phyloP scores from a whole-genome alignment of 1,139 yeast genomes.

The Kurtzmaniella natalensis region DNA sequence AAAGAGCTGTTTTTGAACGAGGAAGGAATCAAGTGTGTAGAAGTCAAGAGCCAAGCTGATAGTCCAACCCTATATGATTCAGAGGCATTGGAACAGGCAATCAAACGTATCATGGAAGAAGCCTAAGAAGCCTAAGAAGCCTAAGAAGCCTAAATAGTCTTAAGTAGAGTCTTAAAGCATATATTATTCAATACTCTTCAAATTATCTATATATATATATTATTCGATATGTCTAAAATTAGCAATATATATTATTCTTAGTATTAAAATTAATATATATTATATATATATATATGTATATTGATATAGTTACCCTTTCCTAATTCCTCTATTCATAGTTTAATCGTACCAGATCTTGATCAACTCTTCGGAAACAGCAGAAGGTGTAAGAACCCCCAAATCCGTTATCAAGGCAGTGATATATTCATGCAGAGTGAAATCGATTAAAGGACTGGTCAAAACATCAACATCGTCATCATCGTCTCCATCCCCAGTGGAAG shows the following conservation, averaged over 20 bases:
- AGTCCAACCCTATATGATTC: slow-evolving; percentile 32
- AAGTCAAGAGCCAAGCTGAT: slow-evolving; percentile 26
- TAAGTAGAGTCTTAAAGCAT: no score
- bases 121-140: no score
- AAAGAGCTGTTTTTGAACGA: slow-evolving; percentile 29
- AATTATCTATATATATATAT: no score
- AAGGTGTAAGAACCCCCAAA: slow-evolving; percentile 92
- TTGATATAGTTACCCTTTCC: no score
- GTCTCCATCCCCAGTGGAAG: slow-evolving; percentile 12
- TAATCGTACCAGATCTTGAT: slow-evolving; percentile 97
- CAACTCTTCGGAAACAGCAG: slow-evolving; percentile 95
- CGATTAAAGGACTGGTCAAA: slow-evolving; percentile 50
- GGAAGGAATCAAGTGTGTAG: slow-evolving; percentile 45
- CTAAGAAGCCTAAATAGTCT: no score
- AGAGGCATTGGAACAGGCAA: slow-evolving; percentile 29
- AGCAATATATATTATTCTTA: no score
- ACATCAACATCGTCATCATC: slow-evolving; percentile 29
- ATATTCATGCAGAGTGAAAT: slow-evolving; percentile 93
- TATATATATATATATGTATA: no score
- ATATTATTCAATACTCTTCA: no score
- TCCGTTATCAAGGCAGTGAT: slow-evolving; percentile 96
- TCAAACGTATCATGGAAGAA: slow-evolving; percentile 13
- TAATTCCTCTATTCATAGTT: no score
- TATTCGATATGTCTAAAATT: no score
- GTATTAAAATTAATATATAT: no score